Conservation (phyloP, 768 basidiomycete species). For the Gautieria morchelliformis region DNA sequence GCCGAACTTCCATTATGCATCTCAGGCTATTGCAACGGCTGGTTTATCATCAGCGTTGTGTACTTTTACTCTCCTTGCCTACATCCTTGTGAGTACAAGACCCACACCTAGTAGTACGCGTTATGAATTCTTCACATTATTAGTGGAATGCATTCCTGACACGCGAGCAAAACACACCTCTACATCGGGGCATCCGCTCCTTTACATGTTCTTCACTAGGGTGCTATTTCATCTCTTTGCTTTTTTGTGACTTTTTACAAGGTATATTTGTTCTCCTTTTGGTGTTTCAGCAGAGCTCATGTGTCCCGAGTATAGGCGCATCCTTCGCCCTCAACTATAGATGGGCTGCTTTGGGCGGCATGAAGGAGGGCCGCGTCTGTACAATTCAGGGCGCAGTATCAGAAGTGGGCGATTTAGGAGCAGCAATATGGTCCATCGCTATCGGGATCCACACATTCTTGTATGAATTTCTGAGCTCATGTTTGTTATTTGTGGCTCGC, state of each 20-base stretch:
- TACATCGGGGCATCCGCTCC: constrained; percentile 3
- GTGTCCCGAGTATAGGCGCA: background rate
- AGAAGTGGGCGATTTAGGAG: constrained; percentile 6
- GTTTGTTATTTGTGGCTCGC: background rate
- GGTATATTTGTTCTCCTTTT: background rate
- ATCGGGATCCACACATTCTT: constrained; percentile 6
- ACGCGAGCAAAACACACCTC: background rate
- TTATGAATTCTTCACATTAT: background rate
- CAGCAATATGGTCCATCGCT: constrained; percentile 8
- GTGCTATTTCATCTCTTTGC: constrained; percentile 4
- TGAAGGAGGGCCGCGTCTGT: background rate
- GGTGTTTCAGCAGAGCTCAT: background rate
- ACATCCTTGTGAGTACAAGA: background rate
- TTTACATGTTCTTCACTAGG: constrained; percentile 6
- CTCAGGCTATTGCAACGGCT: background rate
- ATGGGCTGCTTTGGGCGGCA: background rate
- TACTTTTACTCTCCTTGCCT: background rate
- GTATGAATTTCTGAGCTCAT: background rate
- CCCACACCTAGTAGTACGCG: background rate
- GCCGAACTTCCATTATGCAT: background rate
- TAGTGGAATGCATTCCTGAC: constrained; percentile 6
- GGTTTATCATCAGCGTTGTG: background rate
- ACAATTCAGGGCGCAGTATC: constrained; percentile 3
- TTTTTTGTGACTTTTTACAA: constrained; percentile 6
- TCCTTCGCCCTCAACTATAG: constrained; percentile 2